These are phyloP conservation scores for Leishmania tropica DNA, from an alignment of 208 protist species.

Conservation along the genomic window DNA sequence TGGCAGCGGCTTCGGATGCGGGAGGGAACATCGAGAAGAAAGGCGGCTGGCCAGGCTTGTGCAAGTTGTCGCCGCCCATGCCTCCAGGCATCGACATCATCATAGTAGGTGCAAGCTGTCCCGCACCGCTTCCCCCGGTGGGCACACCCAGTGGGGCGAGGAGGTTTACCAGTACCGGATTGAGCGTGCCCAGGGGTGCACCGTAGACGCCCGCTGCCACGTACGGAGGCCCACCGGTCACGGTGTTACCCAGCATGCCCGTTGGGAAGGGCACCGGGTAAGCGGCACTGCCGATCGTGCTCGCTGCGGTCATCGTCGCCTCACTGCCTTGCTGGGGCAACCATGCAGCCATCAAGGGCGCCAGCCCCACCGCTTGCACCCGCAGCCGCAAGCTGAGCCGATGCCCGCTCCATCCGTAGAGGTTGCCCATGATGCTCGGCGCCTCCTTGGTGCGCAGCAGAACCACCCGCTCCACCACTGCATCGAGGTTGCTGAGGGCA, in stretches of 20 bases:
- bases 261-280: constrained; percentile 16
- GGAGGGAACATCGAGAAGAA: constrained; percentile 8
- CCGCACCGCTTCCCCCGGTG: neutral
- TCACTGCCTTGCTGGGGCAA: neutral
- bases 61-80: neutral
- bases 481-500: constrained; percentile 13
- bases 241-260: neutral
- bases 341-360: constrained; percentile 8
- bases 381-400: constrained; percentile 36
- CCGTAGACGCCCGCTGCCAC: constrained; percentile 3
- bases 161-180: constrained; percentile 23
- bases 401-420: constrained; percentile 30
- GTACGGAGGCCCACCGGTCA: neutral
- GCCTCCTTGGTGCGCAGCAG: constrained; percentile 23
- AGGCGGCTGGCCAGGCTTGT: neutral
- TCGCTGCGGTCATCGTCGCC: neutral
- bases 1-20: neutral
- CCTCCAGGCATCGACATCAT: constrained; percentile 8
- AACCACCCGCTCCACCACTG: constrained; percentile 24
- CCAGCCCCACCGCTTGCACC: constrained; percentile 28
- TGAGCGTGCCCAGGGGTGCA: constrained; percentile 12
- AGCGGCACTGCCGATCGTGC: neutral
- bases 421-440: constrained; percentile 24
- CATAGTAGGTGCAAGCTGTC: neutral
- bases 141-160: constrained; percentile 19